phyloP scores from a whole-genome alignment of 78 protist genomes.

The Chrysochromulina tobinii region DNA sequence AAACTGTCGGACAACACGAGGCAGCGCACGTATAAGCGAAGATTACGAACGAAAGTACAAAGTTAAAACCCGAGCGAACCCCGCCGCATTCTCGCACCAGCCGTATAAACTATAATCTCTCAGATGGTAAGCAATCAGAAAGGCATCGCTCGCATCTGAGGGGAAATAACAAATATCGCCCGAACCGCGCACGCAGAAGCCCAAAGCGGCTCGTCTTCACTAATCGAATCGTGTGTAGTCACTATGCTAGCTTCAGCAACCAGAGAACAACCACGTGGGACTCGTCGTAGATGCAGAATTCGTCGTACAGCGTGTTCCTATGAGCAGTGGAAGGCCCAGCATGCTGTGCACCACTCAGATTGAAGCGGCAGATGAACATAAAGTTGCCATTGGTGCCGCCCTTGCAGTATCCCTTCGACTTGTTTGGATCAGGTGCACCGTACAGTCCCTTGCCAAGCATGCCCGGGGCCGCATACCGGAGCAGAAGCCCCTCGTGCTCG shows the following conservation, averaged over 20 bases:
- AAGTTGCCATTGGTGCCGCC: background rate
- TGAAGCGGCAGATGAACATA: background rate
- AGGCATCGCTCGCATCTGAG: too few species aligned
- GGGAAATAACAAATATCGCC: too few species aligned
- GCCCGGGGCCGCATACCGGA: background rate
- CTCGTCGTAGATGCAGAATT: background rate
- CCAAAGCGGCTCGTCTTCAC: too few species aligned
- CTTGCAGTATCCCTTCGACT: background rate
- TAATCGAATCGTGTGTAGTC: too few species aligned
- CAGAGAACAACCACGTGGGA: background rate
- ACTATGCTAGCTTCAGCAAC: background rate
- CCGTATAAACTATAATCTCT: too few species aligned
- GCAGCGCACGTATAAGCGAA: too few species aligned
- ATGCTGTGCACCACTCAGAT: background rate
- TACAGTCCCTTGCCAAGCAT: background rate
- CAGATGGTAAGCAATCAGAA: too few species aligned
- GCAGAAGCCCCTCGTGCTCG: background rate
- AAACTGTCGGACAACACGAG: too few species aligned
- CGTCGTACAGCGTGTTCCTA: background rate
- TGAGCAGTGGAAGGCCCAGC: background rate
- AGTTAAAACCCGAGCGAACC: too few species aligned
- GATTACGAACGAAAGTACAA: too few species aligned
- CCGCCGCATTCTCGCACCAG: too few species aligned
- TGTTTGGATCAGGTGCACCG: background rate
- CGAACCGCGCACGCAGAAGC: too few species aligned